Evolutionary conservation across 805 yeast species (phyloP), one percentile per base, ranked within the genome.

Genomic region (Pichia exigua): DNA sequence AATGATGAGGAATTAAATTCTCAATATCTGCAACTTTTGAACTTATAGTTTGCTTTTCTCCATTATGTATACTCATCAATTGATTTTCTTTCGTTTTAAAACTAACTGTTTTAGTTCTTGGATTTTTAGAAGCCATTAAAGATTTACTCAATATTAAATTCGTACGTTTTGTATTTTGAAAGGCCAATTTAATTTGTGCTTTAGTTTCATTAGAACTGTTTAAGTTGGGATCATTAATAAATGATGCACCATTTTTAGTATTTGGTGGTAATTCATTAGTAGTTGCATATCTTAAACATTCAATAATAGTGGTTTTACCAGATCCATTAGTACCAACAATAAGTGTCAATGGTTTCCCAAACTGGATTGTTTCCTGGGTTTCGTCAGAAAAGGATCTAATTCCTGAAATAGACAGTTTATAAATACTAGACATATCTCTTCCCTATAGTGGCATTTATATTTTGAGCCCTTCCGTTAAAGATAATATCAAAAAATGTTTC

Each of bases 201-300:
- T 81, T 77, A 2, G 92, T 94, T 56, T 81, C 85, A 49, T 81
- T 79, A 44, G 87, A 83, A 44, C 87, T 86, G 4, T 83, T 76
- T 52, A 88, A 74, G 52, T 83, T 81, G 0, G 99, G 98, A 70
- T 94, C 99, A 61, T 90, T 94, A 9, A 94, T 79, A 65, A 94
- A 94, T 1, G 62, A 59, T 1, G 97, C 98, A 10, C 98, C 98
- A 48, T 96, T 96, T 64, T 87, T 90, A 44, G 91, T 82, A 62
- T 92, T 91, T 0, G 99, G 99, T 1, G 99, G 99, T 53, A 91
- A 71, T 62, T 86, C 94, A 11, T 98, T 98, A 0, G 99, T 92
- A 12, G 99, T 89, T 21, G 95, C 92, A 67, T 90, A 94, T 64
- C 90, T 80, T 54, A 94, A 73, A 65, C 97, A 90, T 67, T 94